Evolutionary conservation across 2,329 filamentous ascomycete species (phyloP), one percentile per base, ranked within the genome.

Genomic region (Neopestalotiopsis clavispora): DNA sequence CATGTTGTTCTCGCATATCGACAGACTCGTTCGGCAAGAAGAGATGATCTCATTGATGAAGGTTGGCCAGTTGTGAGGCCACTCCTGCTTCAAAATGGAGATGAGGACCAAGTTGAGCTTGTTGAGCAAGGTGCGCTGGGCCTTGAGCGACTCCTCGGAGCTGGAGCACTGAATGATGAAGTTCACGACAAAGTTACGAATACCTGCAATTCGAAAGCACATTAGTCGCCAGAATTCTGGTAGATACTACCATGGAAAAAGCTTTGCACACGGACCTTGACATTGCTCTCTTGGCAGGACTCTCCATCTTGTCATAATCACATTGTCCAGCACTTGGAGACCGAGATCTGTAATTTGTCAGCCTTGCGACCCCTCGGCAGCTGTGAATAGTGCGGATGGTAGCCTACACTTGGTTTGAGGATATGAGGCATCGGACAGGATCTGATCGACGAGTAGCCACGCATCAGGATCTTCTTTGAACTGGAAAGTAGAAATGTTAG

Each of bases 1-100:
- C 96, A 99, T 99, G 86, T 99, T 99, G 86, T 99, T 99, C 84
- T 99, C 96, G 88, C 97, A 99, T 76, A 99, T 97, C 49, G 95
- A 96, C 67, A 99, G 86, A 82, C 93, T 98, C 74, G 94, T 95
- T 80, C 97, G 95, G 83, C 95, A 98, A 68, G 96, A 95, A 28
- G 94, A 92, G 76, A 99, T 94, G 82, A 99, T 99, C 85, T 99
- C 96, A 86, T 98, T 98, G 88, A 99, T 98, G 83, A 99, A 99
- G 23, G 94, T 97, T 12, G 97, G 96, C 96, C 97, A 99, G 86
- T 99, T 97, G 84, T 98, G 95, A 68, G 96, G 96, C 96, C 96
- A 99, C 83, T 99, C 96, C 84, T 99, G 96, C 87, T 99, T 99
- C 78, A 99, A 86, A 72, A 99, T 95, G 69, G 95, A 98, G 75